Evolutionary conservation across 2,329 filamentous ascomycete species (phyloP), one percentile per base, ranked within the genome.

Genomic region (Curvularia spicifera): DNA sequence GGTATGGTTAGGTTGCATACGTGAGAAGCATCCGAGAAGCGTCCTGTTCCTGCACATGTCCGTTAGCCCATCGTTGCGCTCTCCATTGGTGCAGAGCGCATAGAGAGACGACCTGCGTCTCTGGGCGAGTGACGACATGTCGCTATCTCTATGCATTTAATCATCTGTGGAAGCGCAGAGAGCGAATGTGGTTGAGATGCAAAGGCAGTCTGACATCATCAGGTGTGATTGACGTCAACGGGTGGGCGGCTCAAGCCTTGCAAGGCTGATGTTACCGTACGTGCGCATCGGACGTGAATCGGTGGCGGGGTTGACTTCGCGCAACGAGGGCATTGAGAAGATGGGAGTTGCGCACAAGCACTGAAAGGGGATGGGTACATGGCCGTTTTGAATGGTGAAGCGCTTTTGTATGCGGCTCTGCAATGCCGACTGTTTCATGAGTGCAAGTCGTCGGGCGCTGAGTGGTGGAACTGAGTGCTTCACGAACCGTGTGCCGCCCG

Each of bases 361-460:
- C 15, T 37, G 15, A 18, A 44, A 37, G 15, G 29, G 29, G 28
- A n/a, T 44, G 24, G 20, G 42, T 37, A 39, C 51, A 45, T 45
- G 22, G 44, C 48, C 18, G 13, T 9, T 40, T 43, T 33, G 4
- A 2, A 12, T n/a, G 31, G 5, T 51, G 56, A 56, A 45, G 59
- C 53, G 58, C 55, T 26, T 49, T 43, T 43, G 49, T 42, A 48
- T 56, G 64, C 61, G 60, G 63, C 57, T 66, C 59, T 60, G 53
- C 56, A 35, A 53, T 56, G 59, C 58, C 59, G 51, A 50, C 47
- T 69, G 68, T 70, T 70, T 69, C 68, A 70, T 40, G 31, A 53
- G 57, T 58, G 56, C 51, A 47, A 50, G 8, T 8, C 53, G 44
- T 53, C 39, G 37, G 43, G 42, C 26, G 45, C 49, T 52, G 43